Evolutionary conservation across 106 monocot genomes (phyloP), one percentile per base, ranked within the genome.

Genomic region (Agapanthus africanus): DNA sequence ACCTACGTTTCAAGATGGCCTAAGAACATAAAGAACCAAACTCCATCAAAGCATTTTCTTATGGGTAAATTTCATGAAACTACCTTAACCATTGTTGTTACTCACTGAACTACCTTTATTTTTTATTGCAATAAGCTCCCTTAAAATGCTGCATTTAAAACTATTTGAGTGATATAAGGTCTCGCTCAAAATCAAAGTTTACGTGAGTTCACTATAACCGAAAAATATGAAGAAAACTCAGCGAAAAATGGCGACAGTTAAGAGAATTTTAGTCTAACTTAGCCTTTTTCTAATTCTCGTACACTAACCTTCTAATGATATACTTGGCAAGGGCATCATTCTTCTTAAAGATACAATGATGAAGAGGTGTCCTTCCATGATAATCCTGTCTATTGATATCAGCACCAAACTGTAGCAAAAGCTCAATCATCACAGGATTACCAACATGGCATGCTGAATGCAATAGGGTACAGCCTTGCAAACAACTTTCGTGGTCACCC

Each of bases 321-420:
- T 88, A 79, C 71, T 91, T 91, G 15, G 91, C 86, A 74, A 91
- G 76, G 10, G 44, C 34, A 77, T 84, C 76, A 82, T 97, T 89
- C 76, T 74, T 88, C 50, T 65, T 76, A 44, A 80, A 80, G 67
- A 97, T 77, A 63, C 91, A 91, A 39, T 84, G 86, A 57, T 97
- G 95, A 38, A 97, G 82, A 52, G 95, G 91, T 28, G 95, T 91
- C 73, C 91, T 85, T 54, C 91, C 91, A 75, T 91, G 88, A 63
- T 80, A 89, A 54, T 91, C 95, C 39, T 79, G 84, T 25, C 78
- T 39, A 84, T 97, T 82, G 62, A 91, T 86, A 33, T 89, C 82
- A 54, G 91, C 91, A 30, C 95, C 88, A 74, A 89, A 97, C 61
- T 88, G 95, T 38, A 97, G 68, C 62, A 97, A 77, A 49, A 97